phyloP scores from a whole-genome alignment of 108 stramenopile species.

The Discostella stelligeroides region DNA sequence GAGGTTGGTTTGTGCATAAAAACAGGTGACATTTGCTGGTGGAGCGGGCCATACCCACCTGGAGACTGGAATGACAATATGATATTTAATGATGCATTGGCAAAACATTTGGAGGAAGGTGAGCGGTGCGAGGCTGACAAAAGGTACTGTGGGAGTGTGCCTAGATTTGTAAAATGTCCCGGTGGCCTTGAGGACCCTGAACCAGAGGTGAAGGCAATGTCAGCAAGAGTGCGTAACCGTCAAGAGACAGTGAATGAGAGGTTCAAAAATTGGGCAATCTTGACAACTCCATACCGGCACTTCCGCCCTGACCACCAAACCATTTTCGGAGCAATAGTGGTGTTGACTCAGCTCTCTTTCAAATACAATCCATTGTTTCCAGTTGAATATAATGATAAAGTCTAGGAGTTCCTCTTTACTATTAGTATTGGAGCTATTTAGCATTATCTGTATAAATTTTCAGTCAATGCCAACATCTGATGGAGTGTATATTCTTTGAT shows the following conservation, averaged over 20 bases:
- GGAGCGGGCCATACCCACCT: slow-evolving; percentile 30
- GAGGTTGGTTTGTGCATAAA: slow-evolving; percentile 34
- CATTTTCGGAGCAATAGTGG: slow-evolving; percentile 4
- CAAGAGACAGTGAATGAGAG: slow-evolving; percentile 48
- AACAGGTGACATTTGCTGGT: slow-evolving; percentile 35
- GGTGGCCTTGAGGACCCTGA: background rate
- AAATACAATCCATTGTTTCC: background rate
- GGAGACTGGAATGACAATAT: slow-evolving; percentile 27
- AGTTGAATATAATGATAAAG: slow-evolving; percentile 8
- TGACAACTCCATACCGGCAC: slow-evolving; percentile 24
- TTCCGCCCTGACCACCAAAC: background rate
- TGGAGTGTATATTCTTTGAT: too few species aligned
- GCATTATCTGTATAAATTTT: too few species aligned
- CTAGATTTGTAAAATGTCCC: slow-evolving; percentile 14
- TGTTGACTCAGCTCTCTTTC: slow-evolving; percentile 3
- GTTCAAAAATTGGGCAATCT: slow-evolving; percentile 29
- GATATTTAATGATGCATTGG: slow-evolving; percentile 25
- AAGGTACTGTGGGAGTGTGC: slow-evolving; percentile 27
- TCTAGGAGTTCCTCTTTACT: too few species aligned
- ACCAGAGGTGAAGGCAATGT: slow-evolving; percentile 3
- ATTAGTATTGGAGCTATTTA: too few species aligned
- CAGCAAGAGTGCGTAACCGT: background rate
- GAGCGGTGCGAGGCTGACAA: slow-evolving; percentile 39
- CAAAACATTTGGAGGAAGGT: slow-evolving; percentile 2
- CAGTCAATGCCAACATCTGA: too few species aligned